A percentile compares a stretch with the other conserved stretches of the same genome.
Conservation (phyloP, 2,329 filamentous ascomycete species). For the Aspergillus fischeri region DNA sequence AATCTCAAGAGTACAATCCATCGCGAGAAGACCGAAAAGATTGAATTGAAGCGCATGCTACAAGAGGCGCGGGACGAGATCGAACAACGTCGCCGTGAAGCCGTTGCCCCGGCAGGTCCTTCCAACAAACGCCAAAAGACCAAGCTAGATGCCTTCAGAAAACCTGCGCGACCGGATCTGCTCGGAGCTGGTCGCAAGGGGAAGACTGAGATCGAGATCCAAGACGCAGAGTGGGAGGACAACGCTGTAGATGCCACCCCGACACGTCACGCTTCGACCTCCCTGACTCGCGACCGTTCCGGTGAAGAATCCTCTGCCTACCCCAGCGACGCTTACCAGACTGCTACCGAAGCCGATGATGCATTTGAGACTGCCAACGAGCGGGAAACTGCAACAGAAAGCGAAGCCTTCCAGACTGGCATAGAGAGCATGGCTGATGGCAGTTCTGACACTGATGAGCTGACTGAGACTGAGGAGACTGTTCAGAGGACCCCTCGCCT, state of each 20-base stretch:
- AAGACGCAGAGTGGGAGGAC: constrained; percentile 90
- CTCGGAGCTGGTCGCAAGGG: constrained; percentile 71
- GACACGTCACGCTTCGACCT: constrained; percentile 41
- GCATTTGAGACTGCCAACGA: constrained; percentile 75
- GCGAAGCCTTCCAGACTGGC: constrained; percentile 93
- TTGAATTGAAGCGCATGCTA: constrained; percentile 89
- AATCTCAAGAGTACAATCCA: constrained; percentile 92
- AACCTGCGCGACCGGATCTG: constrained; percentile 65
- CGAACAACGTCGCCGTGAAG: constrained; percentile 60
- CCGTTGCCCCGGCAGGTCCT: constrained; percentile 38
- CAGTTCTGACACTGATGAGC: constrained; percentile 63
- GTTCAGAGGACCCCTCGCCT: constrained; percentile 33
- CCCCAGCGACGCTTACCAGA: constrained; percentile 69
- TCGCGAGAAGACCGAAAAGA: constrained; percentile 96
- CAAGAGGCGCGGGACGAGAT: constrained; percentile 93
- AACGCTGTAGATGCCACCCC: constrained; percentile 60
- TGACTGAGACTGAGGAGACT: constrained; percentile 77
- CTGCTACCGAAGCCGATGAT: constrained; percentile 69
- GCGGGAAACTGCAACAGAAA: constrained; percentile 69
- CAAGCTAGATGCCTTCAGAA: constrained; percentile 68
- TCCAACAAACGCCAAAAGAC: constrained; percentile 56
- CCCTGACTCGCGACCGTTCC: constrained; percentile 24
- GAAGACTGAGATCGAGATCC: constrained; percentile 72
- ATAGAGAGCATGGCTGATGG: constrained; percentile 67
- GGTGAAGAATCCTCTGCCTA: constrained; percentile 38